These are phyloP conservation scores for Colletotrichum musicola DNA, from an alignment of 2,329 filamentous ascomycete genomes.

Conservation along the genomic window DNA sequence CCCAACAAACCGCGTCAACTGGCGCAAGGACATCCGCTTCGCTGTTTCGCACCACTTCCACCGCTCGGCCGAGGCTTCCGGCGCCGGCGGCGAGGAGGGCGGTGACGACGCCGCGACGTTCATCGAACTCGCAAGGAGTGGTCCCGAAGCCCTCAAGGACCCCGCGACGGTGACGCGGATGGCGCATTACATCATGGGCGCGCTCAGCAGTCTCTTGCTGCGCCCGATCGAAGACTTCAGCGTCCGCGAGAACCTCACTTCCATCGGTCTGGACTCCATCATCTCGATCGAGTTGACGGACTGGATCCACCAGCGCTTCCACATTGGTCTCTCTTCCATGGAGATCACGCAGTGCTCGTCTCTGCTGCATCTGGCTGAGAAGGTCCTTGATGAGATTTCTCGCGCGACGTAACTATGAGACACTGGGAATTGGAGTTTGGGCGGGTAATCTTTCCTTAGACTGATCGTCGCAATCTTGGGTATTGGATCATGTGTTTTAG, in stretches of 20 bases:
- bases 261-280: slow-evolving; percentile 25
- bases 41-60: slow-evolving; percentile 29
- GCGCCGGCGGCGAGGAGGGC: background rate
- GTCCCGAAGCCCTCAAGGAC: slow-evolving; percentile 15
- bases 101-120: slow-evolving; percentile 18
- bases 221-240: slow-evolving; percentile 24
- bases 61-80: background rate
- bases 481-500: no score
- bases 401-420: background rate
- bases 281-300: slow-evolving; percentile 34
- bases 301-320: slow-evolving; percentile 33
- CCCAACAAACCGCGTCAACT: slow-evolving; percentile 27
- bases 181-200: slow-evolving; percentile 24
- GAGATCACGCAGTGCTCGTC: slow-evolving; percentile 31
- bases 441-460: background rate
- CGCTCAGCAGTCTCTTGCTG: slow-evolving; percentile 18
- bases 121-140: slow-evolving; percentile 11
- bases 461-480: background rate
- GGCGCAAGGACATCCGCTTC: slow-evolving; percentile 24
- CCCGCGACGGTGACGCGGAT: background rate
- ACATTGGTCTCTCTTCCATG: slow-evolving; percentile 20
- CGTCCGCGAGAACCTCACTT: slow-evolving; percentile 18
- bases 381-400: slow-evolving; percentile 14
- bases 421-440: no score
- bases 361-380: slow-evolving; percentile 19